These are phyloP conservation scores for Pythium inflatum DNA, from an alignment of 352 stramenopile genomes.

Conservation along the genomic window DNA sequence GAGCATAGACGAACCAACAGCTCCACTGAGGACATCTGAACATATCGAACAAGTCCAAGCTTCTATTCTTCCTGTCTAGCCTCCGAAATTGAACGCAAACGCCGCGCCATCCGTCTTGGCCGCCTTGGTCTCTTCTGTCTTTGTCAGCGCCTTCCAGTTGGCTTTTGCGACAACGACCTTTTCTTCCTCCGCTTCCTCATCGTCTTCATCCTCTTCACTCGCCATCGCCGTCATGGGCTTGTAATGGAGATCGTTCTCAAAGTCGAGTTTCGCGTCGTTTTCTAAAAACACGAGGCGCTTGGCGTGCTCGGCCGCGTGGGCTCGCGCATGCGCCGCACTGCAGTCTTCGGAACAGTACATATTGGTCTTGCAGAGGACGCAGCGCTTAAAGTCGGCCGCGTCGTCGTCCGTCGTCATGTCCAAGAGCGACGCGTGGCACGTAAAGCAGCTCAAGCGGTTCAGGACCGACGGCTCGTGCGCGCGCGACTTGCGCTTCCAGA, in stretches of 20 bases:
- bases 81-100: constrained; percentile 32
- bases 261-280: constrained; percentile 58
- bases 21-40: too few species aligned
- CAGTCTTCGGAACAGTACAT: constrained; percentile 75
- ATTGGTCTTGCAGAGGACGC: constrained; percentile 78
- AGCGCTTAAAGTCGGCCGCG: constrained; percentile 56
- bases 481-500: constrained; percentile 59
- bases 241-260: constrained; percentile 71
- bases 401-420: constrained; percentile 36
- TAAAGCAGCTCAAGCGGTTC: constrained; percentile 53
- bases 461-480: constrained; percentile 22
- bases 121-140: background rate
- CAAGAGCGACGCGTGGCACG: constrained; percentile 46
- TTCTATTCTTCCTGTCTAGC: background rate
- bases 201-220: constrained; percentile 36
- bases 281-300: constrained; percentile 69
- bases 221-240: constrained; percentile 44
- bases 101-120: background rate
- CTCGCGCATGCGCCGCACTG: constrained; percentile 39
- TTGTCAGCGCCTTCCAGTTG: constrained; percentile 28
- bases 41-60: too few species aligned
- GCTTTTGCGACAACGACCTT: constrained; percentile 32
- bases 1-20: too few species aligned
- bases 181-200: constrained; percentile 29
- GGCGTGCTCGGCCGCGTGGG: constrained; percentile 69